phyloP scores from a whole-genome alignment of 768 basidiomycete species.

The Lepiota brunneoincarnata region DNA sequence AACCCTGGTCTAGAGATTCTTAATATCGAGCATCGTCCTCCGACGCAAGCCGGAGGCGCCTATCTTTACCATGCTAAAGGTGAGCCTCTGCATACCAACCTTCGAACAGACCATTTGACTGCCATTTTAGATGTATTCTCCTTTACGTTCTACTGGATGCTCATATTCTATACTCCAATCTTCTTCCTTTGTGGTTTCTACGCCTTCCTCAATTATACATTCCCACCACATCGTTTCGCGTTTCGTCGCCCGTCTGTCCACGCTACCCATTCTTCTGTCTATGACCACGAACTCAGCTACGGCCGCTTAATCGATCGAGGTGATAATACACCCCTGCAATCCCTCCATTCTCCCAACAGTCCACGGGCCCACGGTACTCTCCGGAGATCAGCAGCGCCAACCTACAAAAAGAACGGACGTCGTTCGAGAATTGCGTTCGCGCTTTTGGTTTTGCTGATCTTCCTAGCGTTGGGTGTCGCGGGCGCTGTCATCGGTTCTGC shows the following conservation, averaged over 20 bases:
- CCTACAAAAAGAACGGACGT: constrained; percentile 32
- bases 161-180: constrained; percentile 48
- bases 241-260: constrained; percentile 2
- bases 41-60: constrained; percentile 37
- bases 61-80: constrained; percentile 43
- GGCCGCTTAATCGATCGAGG: neutral
- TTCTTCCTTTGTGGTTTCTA: constrained; percentile 47
- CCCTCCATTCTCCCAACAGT: constrained; percentile 1
- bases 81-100: constrained; percentile 14
- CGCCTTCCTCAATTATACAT: constrained; percentile 51
- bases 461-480: constrained; percentile 38
- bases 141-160: constrained; percentile 53
- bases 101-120: neutral
- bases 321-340: constrained; percentile 14
- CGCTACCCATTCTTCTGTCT: neutral
- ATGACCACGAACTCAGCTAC: neutral
- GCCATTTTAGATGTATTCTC: constrained; percentile 42
- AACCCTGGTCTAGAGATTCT: constrained; percentile 48
- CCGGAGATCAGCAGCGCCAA: constrained; percentile 12
- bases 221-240: constrained; percentile 30
- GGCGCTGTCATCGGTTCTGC: constrained; percentile 47
- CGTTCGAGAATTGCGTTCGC: constrained; percentile 47
- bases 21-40: constrained; percentile 34
- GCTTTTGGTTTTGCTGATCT: constrained; percentile 41
- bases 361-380: constrained; percentile 15